These are phyloP conservation scores for Termitomyces titanicus DNA, from an alignment of 768 basidiomycete genomes.

Conservation along the genomic window DNA sequence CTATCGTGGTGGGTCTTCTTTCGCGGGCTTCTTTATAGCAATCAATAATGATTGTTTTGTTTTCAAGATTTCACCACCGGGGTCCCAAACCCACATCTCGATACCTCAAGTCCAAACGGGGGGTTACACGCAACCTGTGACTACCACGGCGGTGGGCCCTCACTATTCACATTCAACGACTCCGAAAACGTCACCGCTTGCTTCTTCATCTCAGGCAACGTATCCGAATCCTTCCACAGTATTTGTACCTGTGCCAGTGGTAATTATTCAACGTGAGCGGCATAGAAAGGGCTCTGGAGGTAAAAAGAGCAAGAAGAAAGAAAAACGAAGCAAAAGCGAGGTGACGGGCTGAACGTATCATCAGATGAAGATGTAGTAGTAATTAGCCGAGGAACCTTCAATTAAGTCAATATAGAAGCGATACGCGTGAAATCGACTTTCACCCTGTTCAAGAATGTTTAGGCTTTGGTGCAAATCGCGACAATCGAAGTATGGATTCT, in stretches of 20 bases:
- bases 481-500: no score
- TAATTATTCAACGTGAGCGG: conserved; percentile 5
- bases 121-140: not conserved
- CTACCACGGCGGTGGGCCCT: not conserved
- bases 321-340: conserved; percentile 1
- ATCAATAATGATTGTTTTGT: not conserved
- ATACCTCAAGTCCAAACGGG: not conserved
- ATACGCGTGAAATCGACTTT: no score
- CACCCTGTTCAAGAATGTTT: no score
- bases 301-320: not conserved
- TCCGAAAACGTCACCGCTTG: not conserved
- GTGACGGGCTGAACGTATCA: not conserved
- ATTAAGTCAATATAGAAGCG: no score
- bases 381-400: no score
- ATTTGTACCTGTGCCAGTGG: not conserved
- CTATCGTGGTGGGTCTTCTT: conserved; percentile 4
- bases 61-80: not conserved
- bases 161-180: not conserved
- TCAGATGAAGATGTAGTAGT: not conserved
- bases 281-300: conserved; percentile 1
- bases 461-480: no score
- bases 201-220: not conserved
- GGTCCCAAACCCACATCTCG: not conserved
- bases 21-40: not conserved
- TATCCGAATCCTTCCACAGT: not conserved